These are phyloP conservation scores for Mortierella sp. DNA, from an alignment of 371 early-diverging fungal genomes.

Conservation along the genomic window DNA sequence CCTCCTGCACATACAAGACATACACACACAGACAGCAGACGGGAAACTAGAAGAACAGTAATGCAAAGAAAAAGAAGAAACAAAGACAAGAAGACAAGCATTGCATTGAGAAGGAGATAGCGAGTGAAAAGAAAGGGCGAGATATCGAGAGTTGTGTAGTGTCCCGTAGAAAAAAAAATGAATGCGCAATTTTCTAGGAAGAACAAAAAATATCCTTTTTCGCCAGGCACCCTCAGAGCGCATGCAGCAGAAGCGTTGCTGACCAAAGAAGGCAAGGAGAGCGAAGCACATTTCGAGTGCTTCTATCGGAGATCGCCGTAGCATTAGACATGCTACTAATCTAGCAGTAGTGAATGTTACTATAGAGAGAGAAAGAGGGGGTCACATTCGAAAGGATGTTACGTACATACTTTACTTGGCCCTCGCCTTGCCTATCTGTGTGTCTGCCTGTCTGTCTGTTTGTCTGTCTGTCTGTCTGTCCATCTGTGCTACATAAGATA, in stretches of 20 bases:
- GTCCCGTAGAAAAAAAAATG: neutral
- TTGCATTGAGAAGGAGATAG: neutral
- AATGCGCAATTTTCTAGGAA: neutral
- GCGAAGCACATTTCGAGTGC: neutral
- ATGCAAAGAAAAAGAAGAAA: neutral
- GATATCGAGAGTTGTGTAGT: no score
- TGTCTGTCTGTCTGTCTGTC: no score
- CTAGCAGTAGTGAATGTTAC: no score
- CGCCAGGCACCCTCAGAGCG: neutral
- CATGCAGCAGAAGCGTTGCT: neutral
- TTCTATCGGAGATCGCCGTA: constrained; percentile 4
- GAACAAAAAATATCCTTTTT: constrained; percentile 5
- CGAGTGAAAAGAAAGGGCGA: neutral
- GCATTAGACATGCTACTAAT: neutral
- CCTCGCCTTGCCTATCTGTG: no score
- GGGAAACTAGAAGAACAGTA: neutral
- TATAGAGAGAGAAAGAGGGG: no score
- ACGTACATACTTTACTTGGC: no score
- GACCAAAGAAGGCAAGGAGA: constrained; percentile 4
- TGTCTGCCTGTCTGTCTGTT: no score
- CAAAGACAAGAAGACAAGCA: neutral
- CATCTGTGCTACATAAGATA: neutral
- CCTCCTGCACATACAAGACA: constrained; percentile 5
- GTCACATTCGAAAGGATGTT: no score
- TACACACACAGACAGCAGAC: neutral